Evolutionary conservation across 495 filamentous ascomycete species (phyloP), one percentile per base, ranked within the genome.

Genomic region (Talaromyces adpressus): DNA sequence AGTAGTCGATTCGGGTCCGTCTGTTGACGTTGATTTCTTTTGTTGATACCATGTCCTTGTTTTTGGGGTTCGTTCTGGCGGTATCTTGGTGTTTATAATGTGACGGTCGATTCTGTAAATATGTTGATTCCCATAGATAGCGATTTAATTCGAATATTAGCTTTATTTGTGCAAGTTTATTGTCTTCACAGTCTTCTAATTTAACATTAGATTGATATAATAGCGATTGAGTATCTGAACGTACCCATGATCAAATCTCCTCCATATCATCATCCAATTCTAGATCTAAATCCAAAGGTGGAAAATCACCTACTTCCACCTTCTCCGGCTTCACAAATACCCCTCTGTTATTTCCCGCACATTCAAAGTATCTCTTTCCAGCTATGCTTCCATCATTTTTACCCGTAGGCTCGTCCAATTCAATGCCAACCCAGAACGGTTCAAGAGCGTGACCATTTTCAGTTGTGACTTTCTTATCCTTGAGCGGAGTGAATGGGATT

Each of bases 281-380:
- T 52, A 84, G 81, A 52, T 78, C 80, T 51, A 85, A 56, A 5
- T 73, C 81, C 63, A 87, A 64, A 18, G 83, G 83, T n/a, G 87
- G 85, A 64, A 84, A 97, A 67, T 97, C 91, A 25, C 94, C 94
- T 25, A 92, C 83, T 75, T 97, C 90, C 7, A 97, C 85, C 70
- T 92, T 84, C 67, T 97, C 94, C 32, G 94, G 90, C 71, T 92
- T 84, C 9, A 97, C 91, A 72, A 97, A 96, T 27, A 91, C 87
- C 14, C 93, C 93, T 59, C 81, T 83, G 71, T 94, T 93, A 32
- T 79, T 78, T n/a, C 78, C 75, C 18, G 82, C 82, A 64, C 84
- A 86, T 34, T 79, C 75, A 77, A 95, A 97, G 75, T 94, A 95
- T 56, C 86, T 79, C 63, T 83, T 85, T 29, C 88, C 89, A n/a